Percentiles rank a stretch among this genome's conserved stretches.
Evolutionary conservation across 305 asterid species (phyloP).

Genomic region (Fraxinus latifolia): DNA sequence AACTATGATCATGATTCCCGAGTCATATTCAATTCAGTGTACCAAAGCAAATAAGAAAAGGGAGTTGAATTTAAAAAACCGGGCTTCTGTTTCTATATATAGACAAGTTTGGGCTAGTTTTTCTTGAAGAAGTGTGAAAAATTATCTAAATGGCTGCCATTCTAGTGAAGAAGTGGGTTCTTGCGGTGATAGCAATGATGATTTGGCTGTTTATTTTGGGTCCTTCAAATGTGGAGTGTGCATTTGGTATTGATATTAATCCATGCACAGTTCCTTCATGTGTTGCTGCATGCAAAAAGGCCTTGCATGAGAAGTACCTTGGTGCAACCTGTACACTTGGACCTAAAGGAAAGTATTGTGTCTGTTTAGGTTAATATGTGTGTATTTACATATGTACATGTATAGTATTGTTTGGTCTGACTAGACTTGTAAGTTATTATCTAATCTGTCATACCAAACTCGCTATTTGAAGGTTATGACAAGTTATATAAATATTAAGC

Average conservation of each 20-base stretch:
- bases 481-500: background rate
- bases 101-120: background rate
- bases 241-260: slow-evolving; percentile 40
- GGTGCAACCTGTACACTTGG: slow-evolving; percentile 50
- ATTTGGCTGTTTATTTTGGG: slow-evolving; percentile 19
- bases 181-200: slow-evolving; percentile 14
- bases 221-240: slow-evolving; percentile 44
- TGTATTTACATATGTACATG: background rate
- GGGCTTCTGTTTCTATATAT: background rate
- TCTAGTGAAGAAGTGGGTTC: slow-evolving; percentile 9
- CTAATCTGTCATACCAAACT: background rate
- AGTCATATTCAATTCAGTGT: background rate
- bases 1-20: background rate
- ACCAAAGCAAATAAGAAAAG: background rate
- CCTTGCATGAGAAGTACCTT: slow-evolving; percentile 35
- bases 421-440: background rate
- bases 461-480: background rate
- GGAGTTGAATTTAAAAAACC: background rate
- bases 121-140: background rate
- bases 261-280: slow-evolving; percentile 55
- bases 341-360: slow-evolving; percentile 49
- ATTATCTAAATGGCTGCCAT: slow-evolving; percentile 1
- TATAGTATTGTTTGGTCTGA: background rate
- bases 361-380: slow-evolving; percentile 40
- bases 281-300: slow-evolving; percentile 44